These are phyloP conservation scores for Allomyces macrogynus DNA, from an alignment of 192 early-diverging fungal genomes.

Conservation along the genomic window DNA sequence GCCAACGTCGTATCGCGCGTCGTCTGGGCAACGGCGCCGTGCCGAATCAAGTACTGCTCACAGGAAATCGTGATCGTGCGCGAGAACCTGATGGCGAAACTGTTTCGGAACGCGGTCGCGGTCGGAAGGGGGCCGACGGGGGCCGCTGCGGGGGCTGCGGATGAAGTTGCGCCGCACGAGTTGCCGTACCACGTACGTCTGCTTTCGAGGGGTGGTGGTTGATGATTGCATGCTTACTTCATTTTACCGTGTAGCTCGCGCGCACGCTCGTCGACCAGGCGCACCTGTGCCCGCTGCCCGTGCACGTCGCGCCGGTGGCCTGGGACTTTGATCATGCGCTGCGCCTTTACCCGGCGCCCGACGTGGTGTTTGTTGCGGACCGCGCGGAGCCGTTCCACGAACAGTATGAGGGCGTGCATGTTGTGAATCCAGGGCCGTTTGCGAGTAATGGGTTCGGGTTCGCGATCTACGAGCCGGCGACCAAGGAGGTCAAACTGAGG, in stretches of 20 bases:
- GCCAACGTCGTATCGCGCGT: slow-evolving; percentile 31
- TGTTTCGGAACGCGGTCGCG: slow-evolving; percentile 36
- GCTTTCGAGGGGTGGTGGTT: too few relatives aligned
- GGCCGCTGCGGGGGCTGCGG: too few relatives aligned
- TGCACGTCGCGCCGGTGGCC: slow-evolving; percentile 51
- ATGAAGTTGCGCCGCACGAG: slow-evolving; percentile 10
- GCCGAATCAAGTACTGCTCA: slow-evolving; percentile 70
- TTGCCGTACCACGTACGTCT: slow-evolving; percentile 11
- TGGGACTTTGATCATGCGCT: slow-evolving; percentile 70
- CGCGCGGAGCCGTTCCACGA: slow-evolving; percentile 55
- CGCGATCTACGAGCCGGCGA: too few relatives aligned
- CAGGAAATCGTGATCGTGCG: slow-evolving; percentile 82
- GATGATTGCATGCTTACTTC: not conserved
- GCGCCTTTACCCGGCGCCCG: slow-evolving; percentile 68
- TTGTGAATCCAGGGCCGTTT: slow-evolving; percentile 62
- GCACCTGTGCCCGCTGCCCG: slow-evolving; percentile 63
- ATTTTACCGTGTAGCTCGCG: slow-evolving; percentile 30
- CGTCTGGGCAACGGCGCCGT: slow-evolving; percentile 65
- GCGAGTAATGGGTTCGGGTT: slow-evolving; percentile 5
- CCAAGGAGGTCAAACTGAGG: too few relatives aligned
- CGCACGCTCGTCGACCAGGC: slow-evolving; percentile 65
- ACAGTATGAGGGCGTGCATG: slow-evolving; percentile 54
- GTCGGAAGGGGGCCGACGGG: too few relatives aligned
- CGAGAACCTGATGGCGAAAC: slow-evolving; percentile 56
- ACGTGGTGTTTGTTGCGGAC: slow-evolving; percentile 72